These are phyloP conservation scores for Ganoderma leucocontextum DNA, from an alignment of 1,284 basidiomycete genomes.

Conservation along the genomic window DNA sequence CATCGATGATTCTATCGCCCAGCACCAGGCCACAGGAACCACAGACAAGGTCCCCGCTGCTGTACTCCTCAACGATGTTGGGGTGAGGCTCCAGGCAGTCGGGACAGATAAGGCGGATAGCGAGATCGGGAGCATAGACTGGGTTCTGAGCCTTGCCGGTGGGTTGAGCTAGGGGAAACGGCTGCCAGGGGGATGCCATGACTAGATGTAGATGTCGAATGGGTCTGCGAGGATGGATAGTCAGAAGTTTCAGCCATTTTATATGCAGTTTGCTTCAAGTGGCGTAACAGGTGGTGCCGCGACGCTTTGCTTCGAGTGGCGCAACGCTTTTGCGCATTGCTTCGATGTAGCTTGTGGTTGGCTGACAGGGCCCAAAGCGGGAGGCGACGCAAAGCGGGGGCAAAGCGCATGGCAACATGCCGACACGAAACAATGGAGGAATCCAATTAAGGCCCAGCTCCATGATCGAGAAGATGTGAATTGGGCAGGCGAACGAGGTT, in stretches of 20 bases:
- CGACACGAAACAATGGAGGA: background rate
- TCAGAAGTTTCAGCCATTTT: background rate
- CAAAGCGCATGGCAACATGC: background rate
- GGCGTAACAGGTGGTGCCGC: background rate
- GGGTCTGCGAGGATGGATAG: background rate
- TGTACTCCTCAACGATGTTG: constrained; percentile 5
- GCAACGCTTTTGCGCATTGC: background rate
- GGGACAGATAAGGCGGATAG: constrained; percentile 11
- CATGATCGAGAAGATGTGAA: background rate
- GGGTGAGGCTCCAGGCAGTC: background rate
- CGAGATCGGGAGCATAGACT: constrained; percentile 11
- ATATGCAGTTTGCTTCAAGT: background rate
- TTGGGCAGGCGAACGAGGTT: background rate
- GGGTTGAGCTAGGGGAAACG: background rate
- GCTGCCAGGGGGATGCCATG: constrained; percentile 4
- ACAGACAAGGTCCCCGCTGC: constrained; percentile 10
- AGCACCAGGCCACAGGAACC: constrained; percentile 4
- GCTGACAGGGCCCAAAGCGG: background rate
- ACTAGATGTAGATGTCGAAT: background rate
- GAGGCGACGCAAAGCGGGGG: background rate
- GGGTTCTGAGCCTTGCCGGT: background rate
- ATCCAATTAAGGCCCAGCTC: background rate
- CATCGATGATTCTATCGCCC: background rate
- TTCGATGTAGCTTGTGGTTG: background rate
- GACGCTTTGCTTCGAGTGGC: background rate